Evolutionary conservation across 2,329 filamentous ascomycete species (phyloP).

Genomic region (Zasmidium angulare): DNA sequence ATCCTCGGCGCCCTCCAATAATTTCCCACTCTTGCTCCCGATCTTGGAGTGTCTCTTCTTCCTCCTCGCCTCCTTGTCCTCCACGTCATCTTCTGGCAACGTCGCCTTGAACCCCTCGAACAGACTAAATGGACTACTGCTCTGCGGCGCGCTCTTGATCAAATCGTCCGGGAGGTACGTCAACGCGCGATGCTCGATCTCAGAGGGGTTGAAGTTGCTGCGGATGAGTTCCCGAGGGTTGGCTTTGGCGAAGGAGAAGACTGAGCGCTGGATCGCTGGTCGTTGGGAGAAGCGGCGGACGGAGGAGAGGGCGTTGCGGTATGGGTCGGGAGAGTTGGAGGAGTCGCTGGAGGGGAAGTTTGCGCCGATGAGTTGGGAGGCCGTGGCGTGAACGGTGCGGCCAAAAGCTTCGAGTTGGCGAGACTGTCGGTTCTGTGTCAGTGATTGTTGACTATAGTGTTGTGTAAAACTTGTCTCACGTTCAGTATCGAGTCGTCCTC

Average conservation of each 20-base stretch:
- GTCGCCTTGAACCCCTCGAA: slow-evolving; percentile 96
- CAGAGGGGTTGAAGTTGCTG: slow-evolving; percentile 81
- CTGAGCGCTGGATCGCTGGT: slow-evolving; percentile 79
- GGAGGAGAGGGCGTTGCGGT: slow-evolving; percentile 83
- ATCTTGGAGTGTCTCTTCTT: slow-evolving; percentile 63
- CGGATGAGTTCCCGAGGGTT: slow-evolving; percentile 93
- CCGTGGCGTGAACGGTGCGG: slow-evolving; percentile 91
- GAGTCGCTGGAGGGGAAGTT: slow-evolving; percentile 45
- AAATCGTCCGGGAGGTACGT: slow-evolving; percentile 88
- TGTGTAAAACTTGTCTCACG: slow-evolving; percentile 4
- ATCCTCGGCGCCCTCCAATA: slow-evolving; percentile 62
- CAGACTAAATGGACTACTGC: slow-evolving; percentile 81
- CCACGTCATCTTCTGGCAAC: slow-evolving; percentile 66
- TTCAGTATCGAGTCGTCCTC: slow-evolving; percentile 28
- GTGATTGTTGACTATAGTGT: neutral
- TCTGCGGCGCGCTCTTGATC: slow-evolving; percentile 82
- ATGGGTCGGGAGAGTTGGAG: slow-evolving; percentile 55
- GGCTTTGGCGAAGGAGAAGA: slow-evolving; percentile 88
- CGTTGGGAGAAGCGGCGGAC: slow-evolving; percentile 85
- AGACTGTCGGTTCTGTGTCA: slow-evolving; percentile 54
- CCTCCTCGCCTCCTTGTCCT: slow-evolving; percentile 48
- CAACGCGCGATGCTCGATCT: slow-evolving; percentile 92
- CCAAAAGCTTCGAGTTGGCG: slow-evolving; percentile 89
- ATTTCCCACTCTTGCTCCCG: slow-evolving; percentile 71
- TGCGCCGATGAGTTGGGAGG: slow-evolving; percentile 73